phyloP scores from a whole-genome alignment of 345 rosid genomes.

The Salix dunnii region DNA sequence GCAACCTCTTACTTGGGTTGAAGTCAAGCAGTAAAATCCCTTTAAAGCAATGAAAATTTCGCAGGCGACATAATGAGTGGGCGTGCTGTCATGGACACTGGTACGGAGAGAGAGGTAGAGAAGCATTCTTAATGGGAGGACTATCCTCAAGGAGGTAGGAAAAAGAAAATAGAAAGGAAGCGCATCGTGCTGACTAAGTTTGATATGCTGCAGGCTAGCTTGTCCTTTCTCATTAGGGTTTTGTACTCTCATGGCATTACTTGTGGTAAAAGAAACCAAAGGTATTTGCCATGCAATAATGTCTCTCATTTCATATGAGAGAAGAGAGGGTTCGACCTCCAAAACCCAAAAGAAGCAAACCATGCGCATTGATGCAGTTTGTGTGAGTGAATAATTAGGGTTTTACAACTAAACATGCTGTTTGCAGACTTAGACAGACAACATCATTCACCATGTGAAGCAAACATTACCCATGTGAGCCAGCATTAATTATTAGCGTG shows the following conservation, averaged over 20 bases:
- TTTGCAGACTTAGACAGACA: slow-evolving; percentile 25
- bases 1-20: slow-evolving; percentile 30
- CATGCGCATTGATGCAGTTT: slow-evolving; percentile 25
- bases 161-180: background rate
- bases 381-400: slow-evolving; percentile 31
- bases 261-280: slow-evolving; percentile 13
- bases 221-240: slow-evolving; percentile 12
- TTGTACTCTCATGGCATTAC: slow-evolving; percentile 8
- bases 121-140: background rate
- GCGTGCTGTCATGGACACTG: slow-evolving; percentile 42
- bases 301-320: background rate
- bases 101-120: background rate
- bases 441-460: slow-evolving; percentile 31
- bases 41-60: slow-evolving; percentile 39
- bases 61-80: slow-evolving; percentile 47
- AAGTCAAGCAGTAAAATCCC: slow-evolving; percentile 39
- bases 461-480: slow-evolving; percentile 23
- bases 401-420: slow-evolving; percentile 22
- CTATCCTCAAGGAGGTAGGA: background rate
- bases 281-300: background rate
- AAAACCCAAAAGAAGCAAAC: slow-evolving; percentile 9
- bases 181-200: slow-evolving; percentile 19
- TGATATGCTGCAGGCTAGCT: slow-evolving; percentile 11
- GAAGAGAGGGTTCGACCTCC: background rate
- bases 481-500: slow-evolving; percentile 23